Base-by-base conservation (phyloP, 2,329 filamentous ascomycete genomes). In the Diplocarpon rosae region DNA sequence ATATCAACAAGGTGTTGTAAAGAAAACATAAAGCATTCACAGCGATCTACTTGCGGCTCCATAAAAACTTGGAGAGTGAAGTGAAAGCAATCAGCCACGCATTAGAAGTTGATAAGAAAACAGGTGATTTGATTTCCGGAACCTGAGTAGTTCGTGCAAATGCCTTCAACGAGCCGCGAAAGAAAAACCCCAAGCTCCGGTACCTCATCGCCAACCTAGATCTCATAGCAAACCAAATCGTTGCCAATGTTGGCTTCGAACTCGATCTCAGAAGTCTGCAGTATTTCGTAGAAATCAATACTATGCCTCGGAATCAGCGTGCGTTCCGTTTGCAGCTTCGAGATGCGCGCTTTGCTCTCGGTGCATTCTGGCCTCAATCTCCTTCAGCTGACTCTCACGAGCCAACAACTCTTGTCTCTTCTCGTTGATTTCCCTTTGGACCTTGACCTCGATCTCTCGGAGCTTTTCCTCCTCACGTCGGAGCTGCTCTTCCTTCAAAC, bases 391-490 rank as follows among this genome's bases (percentile, higher is more conserved):
- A 62, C 88, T 95, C 73, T 98, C 92, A 67, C 92, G 88, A 54
- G 92, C 92, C 68, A 98, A 66, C 51, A 98, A 77, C 70, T 98
- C 92, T 72, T 98, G 92, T 71, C 92, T 83, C 80, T 98, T 98
- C 78, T 96, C 92, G 71, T 95, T 95, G 73, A 98, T 98, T 70
- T 98, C 92, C 64, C 92, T 86, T 73, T 98, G 92, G 52, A 98
- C 92, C 82, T 98, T 98, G 73, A 95, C 75, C 66, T 98, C 92
- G 65, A 98, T 96, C 73, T 98, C 92, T 67, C 92, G 86, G 53
- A 98, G 83, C 76, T 98, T 98, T 83, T 98, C 92, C 73, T 98
- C 92, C 69, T 98, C 92, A 62, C 92, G 88, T 64, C 92, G 87
- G 58, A 98, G 85, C 69, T 98, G 92, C 70, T 98, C 92, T 68